Evolutionary conservation across 2,329 filamentous ascomycete species (phyloP).

Genomic region (Ilyonectria destructans): DNA sequence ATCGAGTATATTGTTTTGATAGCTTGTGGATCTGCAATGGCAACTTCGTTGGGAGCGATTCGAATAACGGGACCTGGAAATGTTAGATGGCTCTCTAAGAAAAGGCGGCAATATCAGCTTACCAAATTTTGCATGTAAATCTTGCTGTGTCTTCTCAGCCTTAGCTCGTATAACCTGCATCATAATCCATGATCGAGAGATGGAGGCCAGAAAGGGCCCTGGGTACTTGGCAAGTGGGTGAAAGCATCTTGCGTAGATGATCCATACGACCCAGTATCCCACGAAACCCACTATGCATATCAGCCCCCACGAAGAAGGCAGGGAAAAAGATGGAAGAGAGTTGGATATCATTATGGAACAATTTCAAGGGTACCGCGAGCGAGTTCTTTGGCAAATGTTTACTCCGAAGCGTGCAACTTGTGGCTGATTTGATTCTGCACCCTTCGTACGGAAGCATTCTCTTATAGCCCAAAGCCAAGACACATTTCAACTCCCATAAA

Average conservation of each 20-base stretch:
- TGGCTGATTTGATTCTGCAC: not conserved
- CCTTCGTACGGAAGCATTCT: not conserved
- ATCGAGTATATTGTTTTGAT: constrained; percentile 16
- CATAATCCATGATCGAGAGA: constrained; percentile 14
- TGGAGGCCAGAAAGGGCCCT: constrained; percentile 20
- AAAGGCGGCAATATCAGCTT: not conserved
- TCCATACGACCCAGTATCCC: constrained; percentile 15
- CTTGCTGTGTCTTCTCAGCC: constrained; percentile 6
- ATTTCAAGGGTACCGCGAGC: not conserved
- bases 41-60: constrained; percentile 8
- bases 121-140: constrained; percentile 6
- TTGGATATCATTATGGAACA: not conserved
- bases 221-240: constrained; percentile 18
- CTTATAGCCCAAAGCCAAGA: not conserved
- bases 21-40: constrained; percentile 18
- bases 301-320: too few species aligned
- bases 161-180: constrained; percentile 1
- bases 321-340: not conserved
- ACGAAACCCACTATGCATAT: not conserved
- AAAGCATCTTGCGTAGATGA: constrained; percentile 17
- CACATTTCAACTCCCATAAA: not conserved
- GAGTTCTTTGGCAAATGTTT: not conserved
- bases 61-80: not conserved
- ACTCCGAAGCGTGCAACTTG: not conserved
- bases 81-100: not conserved